Conservation (phyloP, 2,329 filamentous ascomycete species). For the Trichoderma sp. region DNA sequence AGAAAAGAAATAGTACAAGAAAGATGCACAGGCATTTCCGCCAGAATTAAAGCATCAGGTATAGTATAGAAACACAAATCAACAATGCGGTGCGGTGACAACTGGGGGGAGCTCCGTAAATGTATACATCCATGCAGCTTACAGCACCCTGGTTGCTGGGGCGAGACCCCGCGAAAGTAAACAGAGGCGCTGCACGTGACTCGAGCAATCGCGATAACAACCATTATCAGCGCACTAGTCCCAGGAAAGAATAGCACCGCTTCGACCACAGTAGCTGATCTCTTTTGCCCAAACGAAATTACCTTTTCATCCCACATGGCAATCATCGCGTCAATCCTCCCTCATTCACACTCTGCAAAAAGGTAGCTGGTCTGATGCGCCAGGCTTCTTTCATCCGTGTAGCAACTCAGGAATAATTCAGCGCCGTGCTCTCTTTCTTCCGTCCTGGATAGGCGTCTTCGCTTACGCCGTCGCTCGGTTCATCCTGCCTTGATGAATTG, state of each 20-base stretch:
- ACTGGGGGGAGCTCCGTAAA: slow-evolving; percentile 22
- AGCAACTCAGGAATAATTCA: not conserved
- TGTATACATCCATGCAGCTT: slow-evolving; percentile 22
- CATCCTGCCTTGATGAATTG: not conserved
- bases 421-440: too few relatives aligned
- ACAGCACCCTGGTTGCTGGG: slow-evolving; percentile 31
- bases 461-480: not conserved
- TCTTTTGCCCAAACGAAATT: slow-evolving; percentile 17
- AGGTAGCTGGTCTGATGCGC: not conserved
- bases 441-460: not conserved
- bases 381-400: not conserved
- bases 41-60: slow-evolving; percentile 26
- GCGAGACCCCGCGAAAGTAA: slow-evolving; percentile 24
- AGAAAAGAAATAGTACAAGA: slow-evolving; percentile 26
- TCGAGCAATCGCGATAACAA: not conserved
- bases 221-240: not conserved
- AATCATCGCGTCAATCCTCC: slow-evolving; percentile 10
- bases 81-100: slow-evolving; percentile 20
- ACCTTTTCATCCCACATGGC: slow-evolving; percentile 19
- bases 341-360: not conserved
- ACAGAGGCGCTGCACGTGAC: slow-evolving; percentile 19
- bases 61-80: slow-evolving; percentile 29
- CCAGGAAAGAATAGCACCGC: not conserved
- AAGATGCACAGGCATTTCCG: slow-evolving; percentile 27
- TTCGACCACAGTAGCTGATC: not conserved